Evolutionary conservation across 352 stramenopile genomes (phyloP).

Genomic region (Globisporangium middletonii): DNA sequence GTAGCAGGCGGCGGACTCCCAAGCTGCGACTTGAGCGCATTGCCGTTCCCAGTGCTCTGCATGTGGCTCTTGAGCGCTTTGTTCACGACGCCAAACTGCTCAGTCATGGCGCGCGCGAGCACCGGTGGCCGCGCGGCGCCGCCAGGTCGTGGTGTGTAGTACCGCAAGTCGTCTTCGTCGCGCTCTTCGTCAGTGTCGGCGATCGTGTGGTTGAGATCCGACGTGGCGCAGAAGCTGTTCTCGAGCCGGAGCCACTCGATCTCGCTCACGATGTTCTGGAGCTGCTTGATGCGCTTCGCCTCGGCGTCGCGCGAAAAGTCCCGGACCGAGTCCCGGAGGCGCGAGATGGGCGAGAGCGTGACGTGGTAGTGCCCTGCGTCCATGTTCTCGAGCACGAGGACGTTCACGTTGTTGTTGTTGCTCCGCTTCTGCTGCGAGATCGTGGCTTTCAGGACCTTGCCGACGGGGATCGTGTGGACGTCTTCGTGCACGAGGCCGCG

Average conservation of each 20-base stretch:
- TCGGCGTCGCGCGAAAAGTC: conserved; percentile 70
- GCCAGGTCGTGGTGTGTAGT: conserved; percentile 57
- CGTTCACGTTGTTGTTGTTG: conserved; percentile 69
- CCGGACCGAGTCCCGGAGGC: conserved; percentile 58
- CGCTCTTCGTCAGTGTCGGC: conserved; percentile 43
- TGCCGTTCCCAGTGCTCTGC: neutral
- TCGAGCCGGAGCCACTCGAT: conserved; percentile 82
- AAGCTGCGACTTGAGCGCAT: neutral
- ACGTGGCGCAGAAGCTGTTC: conserved; percentile 78
- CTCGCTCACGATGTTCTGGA: conserved; percentile 73
- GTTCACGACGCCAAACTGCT: conserved; percentile 17
- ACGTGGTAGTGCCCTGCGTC: conserved; percentile 82
- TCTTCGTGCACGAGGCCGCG: conserved; percentile 75
- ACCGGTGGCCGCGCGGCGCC: conserved; percentile 15
- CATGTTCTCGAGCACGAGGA: conserved; percentile 81
- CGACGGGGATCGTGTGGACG: conserved; percentile 74
- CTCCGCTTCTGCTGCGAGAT: conserved; percentile 79
- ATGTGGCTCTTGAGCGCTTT: conserved; percentile 1
- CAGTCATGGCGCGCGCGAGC: conserved; percentile 22
- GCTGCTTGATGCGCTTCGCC: conserved; percentile 70
- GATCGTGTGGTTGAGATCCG: conserved; percentile 66
- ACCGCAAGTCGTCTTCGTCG: conserved; percentile 48
- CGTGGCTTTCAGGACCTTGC: conserved; percentile 71
- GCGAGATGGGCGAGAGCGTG: conserved; percentile 72
- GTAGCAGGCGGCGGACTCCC: neutral